Conservation (phyloP, 2,329 filamentous ascomycete genomes). For the Penicillium sp. region DNA sequence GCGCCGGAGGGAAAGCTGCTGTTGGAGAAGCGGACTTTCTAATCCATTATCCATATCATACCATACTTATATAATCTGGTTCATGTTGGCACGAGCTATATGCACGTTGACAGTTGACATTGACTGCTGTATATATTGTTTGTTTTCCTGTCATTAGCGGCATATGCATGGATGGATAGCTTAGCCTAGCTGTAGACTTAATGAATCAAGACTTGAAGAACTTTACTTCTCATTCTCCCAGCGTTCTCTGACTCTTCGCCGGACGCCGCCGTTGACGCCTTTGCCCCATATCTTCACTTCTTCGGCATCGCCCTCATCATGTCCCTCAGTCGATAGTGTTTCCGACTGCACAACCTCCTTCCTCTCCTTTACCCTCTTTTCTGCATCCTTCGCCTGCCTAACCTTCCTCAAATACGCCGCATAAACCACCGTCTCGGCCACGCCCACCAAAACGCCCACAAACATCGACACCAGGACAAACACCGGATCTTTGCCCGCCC, state of each 20-base stretch:
- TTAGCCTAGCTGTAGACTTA: background rate
- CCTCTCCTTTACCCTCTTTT: conserved; percentile 35
- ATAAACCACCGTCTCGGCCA: conserved; percentile 47
- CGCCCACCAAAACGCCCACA: conserved; percentile 40
- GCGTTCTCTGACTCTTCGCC: conserved; percentile 37
- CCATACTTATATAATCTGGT: background rate
- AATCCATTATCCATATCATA: too few species aligned
- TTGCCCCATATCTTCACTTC: conserved; percentile 41
- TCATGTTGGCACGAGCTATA: background rate
- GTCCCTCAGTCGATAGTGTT: conserved; percentile 9
- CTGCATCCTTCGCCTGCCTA: conserved; percentile 33
- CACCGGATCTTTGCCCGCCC: conserved; percentile 27
- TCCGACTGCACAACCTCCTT: conserved; percentile 29
- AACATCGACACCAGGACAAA: conserved; percentile 39
- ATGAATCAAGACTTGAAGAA: conserved; percentile 6
- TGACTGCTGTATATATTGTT: background rate
- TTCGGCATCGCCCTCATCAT: conserved; percentile 21
- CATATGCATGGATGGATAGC: background rate
- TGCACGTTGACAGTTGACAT: background rate
- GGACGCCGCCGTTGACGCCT: conserved; percentile 37
- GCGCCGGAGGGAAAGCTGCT: conserved; percentile 35
- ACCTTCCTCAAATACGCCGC: conserved; percentile 45
- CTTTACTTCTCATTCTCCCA: conserved; percentile 29
- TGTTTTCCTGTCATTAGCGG: background rate
- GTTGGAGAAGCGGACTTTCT: conserved; percentile 28